Conservation (phyloP, 495 filamentous ascomycete genomes). For the Daldinia grandis region DNA sequence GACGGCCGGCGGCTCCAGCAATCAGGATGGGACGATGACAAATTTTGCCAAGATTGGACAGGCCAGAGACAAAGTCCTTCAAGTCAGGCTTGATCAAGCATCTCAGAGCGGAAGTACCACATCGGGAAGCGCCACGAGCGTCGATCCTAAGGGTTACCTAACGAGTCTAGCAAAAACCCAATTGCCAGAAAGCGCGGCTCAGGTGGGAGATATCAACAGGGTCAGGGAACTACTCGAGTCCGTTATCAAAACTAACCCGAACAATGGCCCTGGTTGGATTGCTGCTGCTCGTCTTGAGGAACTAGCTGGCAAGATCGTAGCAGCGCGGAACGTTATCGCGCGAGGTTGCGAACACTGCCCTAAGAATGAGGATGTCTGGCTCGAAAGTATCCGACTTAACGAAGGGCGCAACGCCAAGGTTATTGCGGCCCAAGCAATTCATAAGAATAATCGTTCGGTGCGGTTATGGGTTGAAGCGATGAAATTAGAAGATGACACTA, state of each 20-base stretch:
- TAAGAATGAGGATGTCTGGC: conserved; percentile 93
- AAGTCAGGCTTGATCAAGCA: conserved; percentile 90
- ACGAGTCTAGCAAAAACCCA: conserved; percentile 86
- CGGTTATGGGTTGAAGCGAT: conserved; percentile 94
- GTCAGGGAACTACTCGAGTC: conserved; percentile 93
- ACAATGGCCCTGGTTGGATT: conserved; percentile 96
- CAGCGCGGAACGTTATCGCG: conserved; percentile 83
- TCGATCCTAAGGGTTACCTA: conserved; percentile 95
- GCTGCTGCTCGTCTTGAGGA: conserved; percentile 93
- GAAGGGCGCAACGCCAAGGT: conserved; percentile 92
- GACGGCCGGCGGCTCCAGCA: conserved; percentile 57
- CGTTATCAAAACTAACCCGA: conserved; percentile 94
- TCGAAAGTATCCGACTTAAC: conserved; percentile 92
- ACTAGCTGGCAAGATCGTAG: conserved; percentile 85
- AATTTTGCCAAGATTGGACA: conserved; percentile 99
- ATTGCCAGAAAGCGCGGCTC: conserved; percentile 76
- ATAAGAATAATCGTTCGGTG: conserved; percentile 87
- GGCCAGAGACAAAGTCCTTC: conserved; percentile 90
- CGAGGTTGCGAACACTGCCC: conserved; percentile 90
- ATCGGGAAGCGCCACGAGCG: conserved; percentile 83
- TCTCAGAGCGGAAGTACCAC: conserved; percentile 74
- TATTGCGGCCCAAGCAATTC: conserved; percentile 93
- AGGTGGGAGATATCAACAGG: conserved; percentile 94
- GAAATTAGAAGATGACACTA: conserved; percentile 82
- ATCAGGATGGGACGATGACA: conserved; percentile 84